These are phyloP conservation scores for Curvularia eragrostidis DNA, from an alignment of 2,329 filamentous ascomycete species.

Conservation along the genomic window DNA sequence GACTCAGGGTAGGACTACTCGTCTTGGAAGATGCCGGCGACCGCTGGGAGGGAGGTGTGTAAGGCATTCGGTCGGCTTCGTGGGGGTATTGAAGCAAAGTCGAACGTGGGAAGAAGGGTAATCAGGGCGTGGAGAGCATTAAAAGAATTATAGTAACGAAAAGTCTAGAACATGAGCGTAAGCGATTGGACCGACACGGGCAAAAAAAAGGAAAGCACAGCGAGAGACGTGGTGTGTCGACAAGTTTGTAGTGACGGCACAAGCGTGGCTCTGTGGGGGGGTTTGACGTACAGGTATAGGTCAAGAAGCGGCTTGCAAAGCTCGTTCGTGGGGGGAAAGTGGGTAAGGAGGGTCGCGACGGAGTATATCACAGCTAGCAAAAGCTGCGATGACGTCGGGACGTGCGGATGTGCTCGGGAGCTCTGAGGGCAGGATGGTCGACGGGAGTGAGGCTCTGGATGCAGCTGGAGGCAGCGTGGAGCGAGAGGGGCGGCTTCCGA, in stretches of 20 bases:
- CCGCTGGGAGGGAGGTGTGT: slow-evolving; percentile 77
- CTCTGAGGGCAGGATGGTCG: slow-evolving; percentile 18
- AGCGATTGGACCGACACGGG: slow-evolving; percentile 18
- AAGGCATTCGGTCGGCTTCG: slow-evolving; percentile 73
- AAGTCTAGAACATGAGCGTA: slow-evolving; percentile 11
- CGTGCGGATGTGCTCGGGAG: slow-evolving; percentile 23
- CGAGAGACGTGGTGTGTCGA: neutral
- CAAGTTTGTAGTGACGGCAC: neutral
- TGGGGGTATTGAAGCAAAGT: slow-evolving; percentile 36
- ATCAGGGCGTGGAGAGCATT: slow-evolving; percentile 53
- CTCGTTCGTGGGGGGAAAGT: slow-evolving; percentile 20
- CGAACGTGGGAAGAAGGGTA: slow-evolving; percentile 38
- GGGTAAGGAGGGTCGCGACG: slow-evolving; percentile 15
- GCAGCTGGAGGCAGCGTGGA: slow-evolving; percentile 21
- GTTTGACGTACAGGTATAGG: slow-evolving; percentile 27
- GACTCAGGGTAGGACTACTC: slow-evolving; percentile 58
- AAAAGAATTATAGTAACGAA: slow-evolving; percentile 44
- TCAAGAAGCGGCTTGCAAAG: slow-evolving; percentile 22
- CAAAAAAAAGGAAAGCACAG: slow-evolving; percentile 5
- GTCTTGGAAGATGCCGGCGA: slow-evolving; percentile 65
- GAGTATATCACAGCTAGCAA: slow-evolving; percentile 35
- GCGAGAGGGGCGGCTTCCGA: slow-evolving; percentile 43
- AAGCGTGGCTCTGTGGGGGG: slow-evolving; percentile 1
- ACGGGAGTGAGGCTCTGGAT: slow-evolving; percentile 24
- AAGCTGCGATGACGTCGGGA: slow-evolving; percentile 47